Percentiles rank a stretch among this genome's conserved stretches.
Conservation (phyloP, 2,329 filamentous ascomycete genomes). For the Claviceps sp. region DNA sequence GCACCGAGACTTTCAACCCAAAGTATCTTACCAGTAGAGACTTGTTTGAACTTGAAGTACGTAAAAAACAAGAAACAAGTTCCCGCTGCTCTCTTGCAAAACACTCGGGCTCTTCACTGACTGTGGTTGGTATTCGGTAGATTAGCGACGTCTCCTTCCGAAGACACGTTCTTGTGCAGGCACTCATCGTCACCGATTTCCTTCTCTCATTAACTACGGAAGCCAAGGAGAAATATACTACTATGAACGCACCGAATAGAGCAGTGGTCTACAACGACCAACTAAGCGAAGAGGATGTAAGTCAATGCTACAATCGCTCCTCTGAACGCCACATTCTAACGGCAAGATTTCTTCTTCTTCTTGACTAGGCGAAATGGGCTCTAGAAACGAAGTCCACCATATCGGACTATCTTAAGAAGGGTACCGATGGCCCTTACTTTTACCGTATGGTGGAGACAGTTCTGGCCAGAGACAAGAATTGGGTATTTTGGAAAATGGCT, state of each 20-base stretch:
- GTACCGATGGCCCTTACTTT: constrained; percentile 80
- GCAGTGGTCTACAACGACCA: constrained; percentile 73
- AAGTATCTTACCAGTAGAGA: constrained; percentile 98
- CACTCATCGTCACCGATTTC: constrained; percentile 88
- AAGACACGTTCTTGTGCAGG: constrained; percentile 87
- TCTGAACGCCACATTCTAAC: background rate
- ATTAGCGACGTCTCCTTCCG: constrained; percentile 90
- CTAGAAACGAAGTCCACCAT: constrained; percentile 64
- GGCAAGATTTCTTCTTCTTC: background rate
- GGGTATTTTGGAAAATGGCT: constrained; percentile 97
- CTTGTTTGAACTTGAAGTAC: constrained; percentile 84
- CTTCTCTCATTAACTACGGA: constrained; percentile 76
- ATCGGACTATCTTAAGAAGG: constrained; percentile 68
- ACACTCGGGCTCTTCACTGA: background rate
- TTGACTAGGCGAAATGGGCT: constrained; percentile 63
- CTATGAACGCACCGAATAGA: constrained; percentile 59
- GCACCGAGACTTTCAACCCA: constrained; percentile 57
- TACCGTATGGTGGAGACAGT: constrained; percentile 95
- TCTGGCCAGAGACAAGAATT: constrained; percentile 90
- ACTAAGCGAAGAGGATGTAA: constrained; percentile 71
- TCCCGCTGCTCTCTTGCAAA: background rate
- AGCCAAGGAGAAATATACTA: constrained; percentile 65
- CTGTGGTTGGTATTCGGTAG: constrained; percentile 24
- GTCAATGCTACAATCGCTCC: constrained; percentile 16
- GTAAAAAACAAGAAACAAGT: constrained; percentile 5